These are phyloP conservation scores for Podospora pseudoanserina DNA, from an alignment of 495 filamentous ascomycete genomes.

Conservation along the genomic window DNA sequence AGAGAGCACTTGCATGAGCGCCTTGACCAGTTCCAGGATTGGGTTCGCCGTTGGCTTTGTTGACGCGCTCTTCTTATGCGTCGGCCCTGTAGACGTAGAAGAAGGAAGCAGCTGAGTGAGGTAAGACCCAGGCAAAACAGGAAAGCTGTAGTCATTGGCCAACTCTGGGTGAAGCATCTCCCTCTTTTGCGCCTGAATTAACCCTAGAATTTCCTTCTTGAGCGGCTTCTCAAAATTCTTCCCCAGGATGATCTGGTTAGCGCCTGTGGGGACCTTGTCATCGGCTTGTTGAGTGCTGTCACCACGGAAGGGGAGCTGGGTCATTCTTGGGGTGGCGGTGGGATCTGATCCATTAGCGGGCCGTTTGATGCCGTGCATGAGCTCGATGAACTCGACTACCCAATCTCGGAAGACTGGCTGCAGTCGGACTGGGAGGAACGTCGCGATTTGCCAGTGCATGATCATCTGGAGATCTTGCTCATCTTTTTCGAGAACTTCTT, in stretches of 20 bases:
- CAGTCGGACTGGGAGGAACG: slow-evolving; percentile 76
- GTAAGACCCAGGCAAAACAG: slow-evolving; percentile 75
- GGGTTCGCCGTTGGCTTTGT: slow-evolving; percentile 60
- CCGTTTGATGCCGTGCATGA: slow-evolving; percentile 84
- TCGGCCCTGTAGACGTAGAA: not conserved
- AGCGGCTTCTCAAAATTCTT: slow-evolving; percentile 81
- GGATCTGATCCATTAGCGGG: slow-evolving; percentile 49
- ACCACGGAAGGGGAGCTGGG: slow-evolving; percentile 61
- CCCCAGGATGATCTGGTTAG: slow-evolving; percentile 61
- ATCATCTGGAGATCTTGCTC: slow-evolving; percentile 84
- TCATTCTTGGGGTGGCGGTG: slow-evolving; percentile 65
- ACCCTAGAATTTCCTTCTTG: slow-evolving; percentile 75
- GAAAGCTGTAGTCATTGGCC: slow-evolving; percentile 83
- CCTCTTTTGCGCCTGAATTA: slow-evolving; percentile 78
- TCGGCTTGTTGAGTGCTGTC: slow-evolving; percentile 56
- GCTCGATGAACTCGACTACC: slow-evolving; percentile 89
- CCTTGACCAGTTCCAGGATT: slow-evolving; percentile 83
- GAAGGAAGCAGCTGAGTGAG: slow-evolving; percentile 18
- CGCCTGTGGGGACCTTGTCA: slow-evolving; percentile 37
- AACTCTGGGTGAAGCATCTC: slow-evolving; percentile 89
- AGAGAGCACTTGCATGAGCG: slow-evolving; percentile 82
- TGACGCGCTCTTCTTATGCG: slow-evolving; percentile 17
- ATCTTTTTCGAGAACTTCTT: slow-evolving; percentile 75
- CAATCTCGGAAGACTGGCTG: slow-evolving; percentile 87
- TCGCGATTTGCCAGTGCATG: slow-evolving; percentile 97